Conservation (phyloP, 805 yeast species). For the Candida coleopterorum region DNA sequence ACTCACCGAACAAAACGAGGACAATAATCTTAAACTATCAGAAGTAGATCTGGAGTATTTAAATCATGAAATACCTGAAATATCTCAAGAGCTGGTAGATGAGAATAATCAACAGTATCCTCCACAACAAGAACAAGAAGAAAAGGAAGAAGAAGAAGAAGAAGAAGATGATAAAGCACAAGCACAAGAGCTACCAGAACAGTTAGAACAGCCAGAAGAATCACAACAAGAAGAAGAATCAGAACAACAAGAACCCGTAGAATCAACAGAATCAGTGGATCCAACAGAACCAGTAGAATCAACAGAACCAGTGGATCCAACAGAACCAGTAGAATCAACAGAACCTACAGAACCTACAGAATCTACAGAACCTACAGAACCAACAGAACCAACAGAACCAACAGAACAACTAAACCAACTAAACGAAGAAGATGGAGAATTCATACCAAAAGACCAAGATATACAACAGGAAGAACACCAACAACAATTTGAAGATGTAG, state of each 20-base stretch:
- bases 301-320: too few species aligned
- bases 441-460: neutral
- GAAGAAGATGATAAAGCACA: neutral
- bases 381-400: too few species aligned
- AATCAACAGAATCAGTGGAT: too few species aligned
- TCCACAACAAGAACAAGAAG: neutral
- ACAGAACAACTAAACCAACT: too few species aligned
- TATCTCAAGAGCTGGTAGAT: constrained; percentile 1
- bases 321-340: too few species aligned
- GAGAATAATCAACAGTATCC: neutral
- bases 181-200: neutral
- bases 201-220: too few species aligned
- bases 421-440: neutral
- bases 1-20: neutral
- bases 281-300: too few species aligned
- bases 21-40: neutral
- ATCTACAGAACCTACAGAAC: too few species aligned
- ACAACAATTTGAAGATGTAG: constrained; percentile 4
- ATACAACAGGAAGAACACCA: neutral
- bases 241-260: constrained; percentile 4
- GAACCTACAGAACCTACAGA: too few species aligned
- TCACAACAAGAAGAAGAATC: neutral
- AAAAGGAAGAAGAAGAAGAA: neutral
- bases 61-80: constrained; percentile 1
- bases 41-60: constrained; percentile 1